Evolutionary conservation across 345 rosid genomes (phyloP).

Genomic region (Firmiana major): DNA sequence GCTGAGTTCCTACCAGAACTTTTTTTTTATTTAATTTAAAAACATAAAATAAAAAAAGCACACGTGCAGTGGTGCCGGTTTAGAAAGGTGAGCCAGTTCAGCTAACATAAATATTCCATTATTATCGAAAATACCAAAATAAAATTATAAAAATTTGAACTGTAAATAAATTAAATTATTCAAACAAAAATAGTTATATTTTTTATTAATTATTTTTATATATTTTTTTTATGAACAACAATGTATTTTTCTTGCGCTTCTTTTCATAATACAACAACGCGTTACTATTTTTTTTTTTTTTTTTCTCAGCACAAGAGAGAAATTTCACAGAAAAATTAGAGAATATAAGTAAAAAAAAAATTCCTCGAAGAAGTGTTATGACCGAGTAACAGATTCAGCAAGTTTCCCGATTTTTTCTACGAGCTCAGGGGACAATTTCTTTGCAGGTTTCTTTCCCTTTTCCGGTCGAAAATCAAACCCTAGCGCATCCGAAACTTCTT

Average conservation of each 20-base stretch:
- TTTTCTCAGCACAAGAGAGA: no score
- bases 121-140: neutral
- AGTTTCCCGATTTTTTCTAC: conserved; percentile 73
- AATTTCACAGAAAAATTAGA: neutral
- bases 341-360: neutral
- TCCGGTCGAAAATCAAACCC: conserved; percentile 81
- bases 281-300: no score
- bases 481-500: conserved; percentile 83
- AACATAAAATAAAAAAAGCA: conserved; percentile 19
- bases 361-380: conserved; percentile 28
- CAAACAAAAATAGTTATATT: neutral
- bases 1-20: neutral
- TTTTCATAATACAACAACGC: conserved; percentile 22
- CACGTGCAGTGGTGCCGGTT: conserved; percentile 48
- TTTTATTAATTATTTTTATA: conserved; percentile 14
- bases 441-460: conserved; percentile 70
- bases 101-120: conserved; percentile 6
- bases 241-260: conserved; percentile 17
- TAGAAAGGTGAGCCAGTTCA: conserved; percentile 32
- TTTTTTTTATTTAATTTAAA: neutral
- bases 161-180: neutral
- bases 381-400: conserved; percentile 79
- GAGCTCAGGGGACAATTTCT: conserved; percentile 66
- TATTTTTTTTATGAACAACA: conserved; percentile 15
- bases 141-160: neutral